These are phyloP conservation scores for Uronychia binucleata DNA, from an alignment of 73 alveolate genomes.

Conservation along the genomic window DNA sequence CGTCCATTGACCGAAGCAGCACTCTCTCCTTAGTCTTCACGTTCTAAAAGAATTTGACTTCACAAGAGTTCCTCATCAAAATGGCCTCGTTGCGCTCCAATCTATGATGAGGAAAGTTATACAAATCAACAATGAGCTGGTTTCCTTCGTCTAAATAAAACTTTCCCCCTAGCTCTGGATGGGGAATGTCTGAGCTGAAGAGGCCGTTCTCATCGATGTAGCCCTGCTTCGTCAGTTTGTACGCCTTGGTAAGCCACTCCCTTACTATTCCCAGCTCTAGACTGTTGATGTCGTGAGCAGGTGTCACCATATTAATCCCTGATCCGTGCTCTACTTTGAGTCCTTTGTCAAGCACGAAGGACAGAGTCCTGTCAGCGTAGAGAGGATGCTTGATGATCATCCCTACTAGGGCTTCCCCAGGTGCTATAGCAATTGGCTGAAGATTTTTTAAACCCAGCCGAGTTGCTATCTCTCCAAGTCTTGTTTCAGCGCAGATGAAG, in stretches of 20 bases:
- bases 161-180: constrained; percentile 1
- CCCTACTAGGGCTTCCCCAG: constrained; percentile 36
- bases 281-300: constrained; percentile 40
- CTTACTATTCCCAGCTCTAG: constrained; percentile 21
- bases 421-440: neutral
- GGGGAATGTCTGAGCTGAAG: constrained; percentile 11
- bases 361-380: constrained; percentile 7
- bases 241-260: neutral
- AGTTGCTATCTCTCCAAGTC: constrained; percentile 44
- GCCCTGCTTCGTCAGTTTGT: constrained; percentile 31
- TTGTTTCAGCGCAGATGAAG: constrained; percentile 40
- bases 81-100: constrained; percentile 7
- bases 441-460: constrained; percentile 21
- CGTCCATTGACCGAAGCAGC: constrained; percentile 26
- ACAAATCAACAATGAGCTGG: neutral
- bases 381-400: constrained; percentile 47
- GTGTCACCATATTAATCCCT: constrained; percentile 42
- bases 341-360: constrained; percentile 21
- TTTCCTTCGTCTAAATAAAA: constrained; percentile 5
- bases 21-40: constrained; percentile 43
- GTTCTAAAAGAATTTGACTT: constrained; percentile 5
- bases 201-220: constrained; percentile 31
- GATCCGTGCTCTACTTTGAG: constrained; percentile 40
- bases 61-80: neutral
- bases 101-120: neutral